Evolutionary conservation across 129 eudicot genomes (phyloP).

Genomic region (Artemisia argyi): DNA sequence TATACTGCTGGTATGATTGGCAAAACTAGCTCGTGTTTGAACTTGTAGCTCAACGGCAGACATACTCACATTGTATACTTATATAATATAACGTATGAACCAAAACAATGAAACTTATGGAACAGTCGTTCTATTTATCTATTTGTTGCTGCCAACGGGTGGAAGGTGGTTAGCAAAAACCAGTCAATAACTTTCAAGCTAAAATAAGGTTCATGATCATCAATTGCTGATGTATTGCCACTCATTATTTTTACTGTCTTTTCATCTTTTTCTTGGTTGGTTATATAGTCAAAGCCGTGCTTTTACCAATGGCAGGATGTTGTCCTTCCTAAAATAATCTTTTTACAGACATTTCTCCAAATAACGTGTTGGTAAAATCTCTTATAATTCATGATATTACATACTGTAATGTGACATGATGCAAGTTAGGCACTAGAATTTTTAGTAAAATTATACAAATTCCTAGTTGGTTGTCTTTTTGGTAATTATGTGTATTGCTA

Average conservation of each 20-base stretch:
- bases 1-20: too few relatives aligned
- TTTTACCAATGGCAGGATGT: constrained; percentile 18
- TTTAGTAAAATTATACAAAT: neutral
- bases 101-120: too few relatives aligned
- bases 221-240: constrained; percentile 5
- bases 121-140: too few relatives aligned
- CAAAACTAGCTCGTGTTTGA: too few relatives aligned
- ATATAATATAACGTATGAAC: too few relatives aligned
- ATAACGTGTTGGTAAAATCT: too few relatives aligned
- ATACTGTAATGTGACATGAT: neutral
- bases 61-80: too few relatives aligned
- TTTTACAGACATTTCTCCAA: too few relatives aligned
- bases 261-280: neutral
- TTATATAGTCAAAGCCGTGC: neutral
- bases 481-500: neutral
- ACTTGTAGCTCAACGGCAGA: too few relatives aligned
- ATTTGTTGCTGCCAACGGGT: too few relatives aligned
- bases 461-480: neutral
- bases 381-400: neutral
- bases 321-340: neutral
- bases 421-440: neutral
- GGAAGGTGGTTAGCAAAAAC: too few relatives aligned
- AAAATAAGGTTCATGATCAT: neutral
- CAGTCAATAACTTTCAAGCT: too few relatives aligned
- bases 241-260: neutral